Evolutionary conservation across 495 filamentous ascomycete species (phyloP), one percentile per base, ranked within the genome.

Genomic region (Talaromyces proteolyticus): DNA sequence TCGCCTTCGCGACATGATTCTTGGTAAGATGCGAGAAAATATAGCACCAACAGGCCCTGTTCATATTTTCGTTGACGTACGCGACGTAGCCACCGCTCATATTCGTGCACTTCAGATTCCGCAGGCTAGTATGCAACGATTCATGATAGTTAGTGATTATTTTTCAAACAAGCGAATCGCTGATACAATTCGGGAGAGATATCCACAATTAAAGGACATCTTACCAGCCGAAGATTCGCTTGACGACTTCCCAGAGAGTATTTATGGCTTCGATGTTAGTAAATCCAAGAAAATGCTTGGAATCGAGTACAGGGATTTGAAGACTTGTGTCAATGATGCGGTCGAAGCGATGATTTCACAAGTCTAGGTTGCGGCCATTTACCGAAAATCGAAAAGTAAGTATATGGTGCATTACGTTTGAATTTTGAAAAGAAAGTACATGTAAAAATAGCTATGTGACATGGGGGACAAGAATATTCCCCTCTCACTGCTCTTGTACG

Each of bases 71-170:
- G 70, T 75, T 42, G 79, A 83, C 53, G 79, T 82, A 0, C 67
- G 79, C 4, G 79, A 87, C 53, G 57, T 82, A 14, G 83, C 80
- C 0, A 55, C 70, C 8, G 79, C 78, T 0, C 84, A 88, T 57
- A 69, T 85, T 3, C 67, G 75, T 6, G 81, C 82, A 0, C 72
- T 81, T n/a, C 79, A 84, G 51, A 59, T 71, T 8, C 62, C 66
- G 1, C 77, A 74, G 36, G 82, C 80, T 2, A 75, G 66, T 1
- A 72, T 72, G 34, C 79, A 85, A 62, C 69, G 84, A 36, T 85
- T 83, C 63, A 79, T 88, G 66, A 55, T 76, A 18, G 67, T 75
- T 0, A 68, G 69, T 4, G 77, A 82, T 10, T 66, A 74, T 39
- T 78, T 80, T 56, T 71, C 64, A 16, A 77, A 81, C 54, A 74